Evolutionary conservation across 805 yeast species (phyloP).

Genomic region (Kluyveromyces starmeri): DNA sequence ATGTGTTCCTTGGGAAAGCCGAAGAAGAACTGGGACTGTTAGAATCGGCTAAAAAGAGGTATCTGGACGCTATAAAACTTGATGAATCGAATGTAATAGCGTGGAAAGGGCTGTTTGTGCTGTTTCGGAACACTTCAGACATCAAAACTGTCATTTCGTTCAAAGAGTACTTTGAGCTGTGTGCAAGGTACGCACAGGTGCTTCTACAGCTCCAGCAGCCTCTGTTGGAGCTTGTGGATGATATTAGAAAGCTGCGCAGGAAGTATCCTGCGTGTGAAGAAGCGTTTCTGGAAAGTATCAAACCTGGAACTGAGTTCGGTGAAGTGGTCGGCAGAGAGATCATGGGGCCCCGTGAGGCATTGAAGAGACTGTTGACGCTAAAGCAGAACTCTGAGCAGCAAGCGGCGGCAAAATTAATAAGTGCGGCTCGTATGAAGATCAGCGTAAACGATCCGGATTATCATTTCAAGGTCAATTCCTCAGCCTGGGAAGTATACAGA

Average conservation of each 20-base stretch:
- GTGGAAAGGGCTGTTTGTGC: slow-evolving; percentile 71
- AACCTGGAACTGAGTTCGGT: slow-evolving; percentile 51
- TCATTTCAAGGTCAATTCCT: slow-evolving; percentile 31
- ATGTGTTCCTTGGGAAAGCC: slow-evolving; percentile 65
- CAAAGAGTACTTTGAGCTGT: slow-evolving; percentile 33
- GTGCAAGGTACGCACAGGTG: slow-evolving; percentile 37
- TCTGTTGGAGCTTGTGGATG: slow-evolving; percentile 40
- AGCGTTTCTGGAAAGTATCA: slow-evolving; percentile 38
- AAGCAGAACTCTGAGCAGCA: slow-evolving; percentile 33
- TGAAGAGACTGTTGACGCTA: slow-evolving; percentile 36
- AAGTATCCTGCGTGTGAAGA: slow-evolving; percentile 34
- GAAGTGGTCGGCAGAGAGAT: slow-evolving; percentile 41
- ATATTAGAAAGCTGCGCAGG: slow-evolving; percentile 38
- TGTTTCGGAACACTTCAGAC: slow-evolving; percentile 25
- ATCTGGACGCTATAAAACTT: slow-evolving; percentile 40
- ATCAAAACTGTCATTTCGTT: slow-evolving; percentile 34
- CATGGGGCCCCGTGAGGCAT: slow-evolving; percentile 38
- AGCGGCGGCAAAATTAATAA: slow-evolving; percentile 32
- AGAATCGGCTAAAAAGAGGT: slow-evolving; percentile 35
- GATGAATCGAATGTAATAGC: slow-evolving; percentile 50
- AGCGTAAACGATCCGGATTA: slow-evolving; percentile 37
- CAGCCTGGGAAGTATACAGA: slow-evolving; percentile 39
- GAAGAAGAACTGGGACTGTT: slow-evolving; percentile 37
- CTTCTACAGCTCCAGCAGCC: slow-evolving; percentile 37
- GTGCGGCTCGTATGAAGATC: slow-evolving; percentile 42